Conservation (phyloP, 768 basidiomycete genomes). For the Hygrophoropsis aurantiaca region DNA sequence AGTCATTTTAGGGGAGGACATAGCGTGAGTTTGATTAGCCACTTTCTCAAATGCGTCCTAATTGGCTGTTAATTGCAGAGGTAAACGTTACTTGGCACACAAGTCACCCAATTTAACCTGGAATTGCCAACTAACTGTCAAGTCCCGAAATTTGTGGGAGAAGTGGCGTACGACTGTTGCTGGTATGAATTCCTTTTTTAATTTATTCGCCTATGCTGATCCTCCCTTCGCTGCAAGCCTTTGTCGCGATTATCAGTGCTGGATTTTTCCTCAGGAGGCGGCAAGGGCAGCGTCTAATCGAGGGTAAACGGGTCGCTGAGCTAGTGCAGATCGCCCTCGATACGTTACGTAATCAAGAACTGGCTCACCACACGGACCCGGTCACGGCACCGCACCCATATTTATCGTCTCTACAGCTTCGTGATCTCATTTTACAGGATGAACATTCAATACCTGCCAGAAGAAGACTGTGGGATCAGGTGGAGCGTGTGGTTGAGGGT, state of each 20-base stretch:
- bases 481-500: slow-evolving; percentile 82
- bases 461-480: slow-evolving; percentile 74
- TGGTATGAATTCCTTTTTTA: slow-evolving; percentile 42
- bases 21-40: slow-evolving; percentile 48
- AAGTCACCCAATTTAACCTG: slow-evolving; percentile 65
- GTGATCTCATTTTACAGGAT: slow-evolving; percentile 81
- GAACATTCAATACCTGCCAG: slow-evolving; percentile 72
- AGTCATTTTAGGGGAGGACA: slow-evolving; percentile 63
- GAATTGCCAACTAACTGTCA: slow-evolving; percentile 66
- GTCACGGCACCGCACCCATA: slow-evolving; percentile 71
- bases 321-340: slow-evolving; percentile 81
- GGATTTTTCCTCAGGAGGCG: slow-evolving; percentile 21
- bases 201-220: slow-evolving; percentile 17
- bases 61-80: slow-evolving; percentile 42
- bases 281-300: slow-evolving; percentile 52
- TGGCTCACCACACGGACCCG: slow-evolving; percentile 80
- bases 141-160: slow-evolving; percentile 63
- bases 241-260: slow-evolving; percentile 19
- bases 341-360: slow-evolving; percentile 78
- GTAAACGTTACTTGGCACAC: slow-evolving; percentile 74
- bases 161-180: slow-evolving; percentile 65
- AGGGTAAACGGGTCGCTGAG: slow-evolving; percentile 65
- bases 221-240: slow-evolving; percentile 26
- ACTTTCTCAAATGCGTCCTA: slow-evolving; percentile 18
- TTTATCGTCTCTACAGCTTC: slow-evolving; percentile 82